phyloP scores from a whole-genome alignment of 169 alveolate genomes.

The Eimeria maxima region DNA sequence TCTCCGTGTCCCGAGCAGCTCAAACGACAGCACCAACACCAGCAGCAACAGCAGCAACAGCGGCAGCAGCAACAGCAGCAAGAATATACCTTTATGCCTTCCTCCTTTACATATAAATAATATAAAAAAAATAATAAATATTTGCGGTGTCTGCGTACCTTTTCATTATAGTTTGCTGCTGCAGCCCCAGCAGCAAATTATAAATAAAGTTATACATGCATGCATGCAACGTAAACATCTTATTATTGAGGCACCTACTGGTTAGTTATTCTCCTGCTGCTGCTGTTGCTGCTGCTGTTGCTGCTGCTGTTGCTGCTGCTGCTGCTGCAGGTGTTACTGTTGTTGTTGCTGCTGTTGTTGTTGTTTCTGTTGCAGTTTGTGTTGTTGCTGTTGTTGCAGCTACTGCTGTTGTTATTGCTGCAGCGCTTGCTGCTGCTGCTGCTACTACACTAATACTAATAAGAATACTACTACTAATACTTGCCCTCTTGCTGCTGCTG shows the following conservation, averaged over 20 bases:
- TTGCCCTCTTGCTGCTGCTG: background rate
- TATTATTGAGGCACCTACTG: constrained; percentile 78
- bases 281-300: too few relatives aligned
- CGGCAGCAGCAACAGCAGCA: constrained; percentile 21
- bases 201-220: constrained; percentile 54
- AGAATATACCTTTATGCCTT: background rate
- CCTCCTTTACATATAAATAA: background rate
- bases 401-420: too few relatives aligned
- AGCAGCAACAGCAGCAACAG: background rate
- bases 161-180: constrained; percentile 35
- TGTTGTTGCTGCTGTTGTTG: too few relatives aligned
- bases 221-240: constrained; percentile 71
- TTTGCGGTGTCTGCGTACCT: constrained; percentile 58
- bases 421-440: background rate
- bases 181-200: constrained; percentile 71
- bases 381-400: too few relatives aligned
- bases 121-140: background rate
- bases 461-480: too few relatives aligned
- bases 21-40: background rate
- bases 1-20: background rate
- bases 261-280: constrained; percentile 11
- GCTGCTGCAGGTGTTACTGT: too few relatives aligned
- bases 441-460: background rate
- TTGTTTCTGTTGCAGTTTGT: too few relatives aligned
- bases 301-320: too few relatives aligned